phyloP scores from a whole-genome alignment of 495 filamentous ascomycete species.

The Penicillium crystallinum region DNA sequence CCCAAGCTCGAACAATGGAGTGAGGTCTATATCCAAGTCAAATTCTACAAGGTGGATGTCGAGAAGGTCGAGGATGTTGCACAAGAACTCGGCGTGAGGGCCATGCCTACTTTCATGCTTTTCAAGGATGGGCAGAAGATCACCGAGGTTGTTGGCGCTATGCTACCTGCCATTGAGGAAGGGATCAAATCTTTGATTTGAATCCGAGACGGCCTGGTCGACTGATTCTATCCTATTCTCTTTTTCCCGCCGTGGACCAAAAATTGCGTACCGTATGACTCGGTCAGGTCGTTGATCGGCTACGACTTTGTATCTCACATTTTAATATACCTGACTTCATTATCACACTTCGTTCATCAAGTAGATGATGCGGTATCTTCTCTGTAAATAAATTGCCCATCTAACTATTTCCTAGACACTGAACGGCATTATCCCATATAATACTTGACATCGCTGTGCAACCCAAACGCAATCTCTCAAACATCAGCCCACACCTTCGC shows the following conservation, averaged over 20 bases:
- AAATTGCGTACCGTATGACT: not conserved
- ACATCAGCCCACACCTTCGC: too few relatives aligned
- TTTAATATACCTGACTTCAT: too few relatives aligned
- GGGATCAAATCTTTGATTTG: constrained; percentile 5
- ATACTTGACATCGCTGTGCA: too few relatives aligned
- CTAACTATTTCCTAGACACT: too few relatives aligned
- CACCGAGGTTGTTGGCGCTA: constrained; percentile 66
- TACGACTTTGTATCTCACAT: too few relatives aligned
- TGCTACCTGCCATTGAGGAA: constrained; percentile 31
- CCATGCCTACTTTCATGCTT: constrained; percentile 83
- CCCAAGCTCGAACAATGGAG: constrained; percentile 62
- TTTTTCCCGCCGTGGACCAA: not conserved
- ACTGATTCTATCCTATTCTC: not conserved
- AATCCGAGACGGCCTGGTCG: not conserved
- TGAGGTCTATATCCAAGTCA: constrained; percentile 45
- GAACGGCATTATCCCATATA: too few relatives aligned
- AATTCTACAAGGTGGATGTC: constrained; percentile 86
- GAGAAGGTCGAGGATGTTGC: constrained; percentile 69
- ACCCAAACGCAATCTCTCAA: too few relatives aligned
- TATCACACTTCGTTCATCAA: too few relatives aligned
- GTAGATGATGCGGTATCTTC: too few relatives aligned
- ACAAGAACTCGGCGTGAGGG: constrained; percentile 69
- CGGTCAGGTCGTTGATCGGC: not conserved
- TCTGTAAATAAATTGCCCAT: too few relatives aligned
- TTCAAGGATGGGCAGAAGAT: constrained; percentile 70